Base-by-base conservation (phyloP, 83 land plant species). In the Larix sibirica region DNA sequence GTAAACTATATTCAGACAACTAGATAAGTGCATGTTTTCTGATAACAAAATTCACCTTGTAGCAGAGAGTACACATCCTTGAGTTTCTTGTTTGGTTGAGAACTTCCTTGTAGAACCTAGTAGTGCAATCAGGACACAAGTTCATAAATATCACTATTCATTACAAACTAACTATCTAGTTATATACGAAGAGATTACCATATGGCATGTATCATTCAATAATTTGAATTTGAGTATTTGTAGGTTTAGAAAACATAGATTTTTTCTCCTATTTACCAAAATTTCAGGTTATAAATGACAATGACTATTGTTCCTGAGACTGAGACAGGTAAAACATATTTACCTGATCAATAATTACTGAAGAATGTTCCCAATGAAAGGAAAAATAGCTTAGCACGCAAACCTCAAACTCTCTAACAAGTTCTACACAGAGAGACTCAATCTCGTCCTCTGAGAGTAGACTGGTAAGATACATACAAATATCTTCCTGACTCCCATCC, bases 371-470 rank as follows among this genome's bases (percentile, higher is more conserved):
- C 90, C 90, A 88, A 68, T 83, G 89, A 59, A 88, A 88, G 54
- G 85, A 63, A 74, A 88, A 88, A 71, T 88, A 88, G 80, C 80
- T 38, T 18, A 88, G 65, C 31, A 88, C 83, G 79, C 89, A 88
- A 13, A 83, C 69, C 74, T 88, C 90, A 40, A 88, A 80, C 60
- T 88, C 90, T 77, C 74, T 83, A 54, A 80, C 9, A 20, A 88
- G 40, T 28, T 80, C 61, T 38, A 31, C 14, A 76, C 42, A 60
- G 4, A 83, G 73, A 31, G 40, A 38, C n/a, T 81, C 73, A 14
- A 64, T 60, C 73, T 83, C 84, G 3, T 83, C 74, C 59, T 18
- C 26, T 23, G 83, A 44, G 81, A 28, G 58, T 0, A 54, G 21
- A 40, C 65, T 20, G 14, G 31, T 18, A 7, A 79, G 44, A 77